Evolutionary conservation across 1,284 basidiomycete genomes (phyloP).

Genomic region (Earliella scabrosa): DNA sequence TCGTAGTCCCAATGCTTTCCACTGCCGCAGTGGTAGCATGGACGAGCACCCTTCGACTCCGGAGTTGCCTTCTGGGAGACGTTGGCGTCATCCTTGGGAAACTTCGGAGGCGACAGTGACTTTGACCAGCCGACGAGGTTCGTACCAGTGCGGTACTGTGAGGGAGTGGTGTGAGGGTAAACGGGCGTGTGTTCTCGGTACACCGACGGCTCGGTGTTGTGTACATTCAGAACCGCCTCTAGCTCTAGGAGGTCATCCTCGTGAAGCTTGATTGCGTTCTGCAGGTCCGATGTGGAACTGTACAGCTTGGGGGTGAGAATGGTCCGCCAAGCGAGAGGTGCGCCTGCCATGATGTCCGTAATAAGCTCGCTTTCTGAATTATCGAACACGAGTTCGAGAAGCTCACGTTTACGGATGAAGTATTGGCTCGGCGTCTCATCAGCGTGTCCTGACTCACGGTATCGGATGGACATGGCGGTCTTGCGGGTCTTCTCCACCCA

Average conservation of each 20-base stretch:
- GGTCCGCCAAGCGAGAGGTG: not conserved
- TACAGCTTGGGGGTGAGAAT: not conserved
- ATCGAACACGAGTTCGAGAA: slow-evolving; percentile 18
- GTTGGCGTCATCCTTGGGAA: slow-evolving; percentile 33
- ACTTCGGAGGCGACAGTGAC: slow-evolving; percentile 2
- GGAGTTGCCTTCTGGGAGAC: slow-evolving; percentile 29
- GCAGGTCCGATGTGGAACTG: not conserved
- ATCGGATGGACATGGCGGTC: slow-evolving; percentile 28
- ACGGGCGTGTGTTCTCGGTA: not conserved
- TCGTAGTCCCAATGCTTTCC: slow-evolving; percentile 41
- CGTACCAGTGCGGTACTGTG: not conserved
- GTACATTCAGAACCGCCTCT: not conserved
- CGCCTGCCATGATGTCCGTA: not conserved
- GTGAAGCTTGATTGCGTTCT: not conserved
- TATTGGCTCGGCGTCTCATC: slow-evolving; percentile 36
- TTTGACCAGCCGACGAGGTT: not conserved
- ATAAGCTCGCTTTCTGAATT: not conserved
- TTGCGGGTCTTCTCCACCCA: slow-evolving; percentile 33
- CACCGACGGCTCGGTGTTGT: not conserved
- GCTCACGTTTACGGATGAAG: slow-evolving; percentile 32
- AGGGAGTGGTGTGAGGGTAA: not conserved
- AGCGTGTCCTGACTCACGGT: slow-evolving; percentile 29
- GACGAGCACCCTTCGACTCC: slow-evolving; percentile 31
- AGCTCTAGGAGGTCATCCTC: not conserved
- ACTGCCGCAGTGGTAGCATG: slow-evolving; percentile 42